Evolutionary conservation across 345 rosid genomes (phyloP).

Genomic region (Geranium brycei): DNA sequence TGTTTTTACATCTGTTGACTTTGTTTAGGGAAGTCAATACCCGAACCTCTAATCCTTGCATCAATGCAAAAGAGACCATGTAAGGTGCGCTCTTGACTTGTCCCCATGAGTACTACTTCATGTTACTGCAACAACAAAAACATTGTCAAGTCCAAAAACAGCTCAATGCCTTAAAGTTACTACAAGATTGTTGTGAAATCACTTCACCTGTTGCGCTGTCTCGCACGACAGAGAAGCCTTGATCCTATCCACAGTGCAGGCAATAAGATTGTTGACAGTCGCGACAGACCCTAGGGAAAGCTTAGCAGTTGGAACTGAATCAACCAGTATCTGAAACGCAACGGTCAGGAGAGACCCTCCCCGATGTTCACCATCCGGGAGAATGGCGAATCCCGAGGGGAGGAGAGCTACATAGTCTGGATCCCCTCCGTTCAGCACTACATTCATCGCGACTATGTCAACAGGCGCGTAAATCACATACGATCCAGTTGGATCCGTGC

Average conservation of each 20-base stretch:
- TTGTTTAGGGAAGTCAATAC: conserved; percentile 24
- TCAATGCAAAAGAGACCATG: conserved; percentile 22
- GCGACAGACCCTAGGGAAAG: conserved; percentile 71
- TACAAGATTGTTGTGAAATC: too few species aligned
- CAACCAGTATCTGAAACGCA: conserved; percentile 71
- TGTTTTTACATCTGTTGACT: not conserved
- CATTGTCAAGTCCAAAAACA: too few species aligned
- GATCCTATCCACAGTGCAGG: conserved; percentile 57
- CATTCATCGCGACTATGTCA: conserved; percentile 33
- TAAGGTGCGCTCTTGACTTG: conserved; percentile 97
- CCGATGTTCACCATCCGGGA: conserved; percentile 33
- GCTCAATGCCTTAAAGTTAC: too few species aligned
- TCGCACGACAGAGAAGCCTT: conserved; percentile 37
- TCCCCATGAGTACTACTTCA: conserved; percentile 23
- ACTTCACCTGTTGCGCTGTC: conserved; percentile 6
- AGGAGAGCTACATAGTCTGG: conserved; percentile 44
- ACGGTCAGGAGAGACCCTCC: conserved; percentile 63
- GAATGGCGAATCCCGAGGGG: conserved; percentile 52
- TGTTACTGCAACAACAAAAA: conserved; percentile 17
- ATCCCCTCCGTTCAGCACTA: conserved; percentile 35
- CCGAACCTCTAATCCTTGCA: conserved; percentile 48
- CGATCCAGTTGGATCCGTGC: conserved; percentile 39
- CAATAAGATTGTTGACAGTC: conserved; percentile 62
- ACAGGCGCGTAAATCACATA: conserved; percentile 55
- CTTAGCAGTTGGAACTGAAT: conserved; percentile 35